Evolutionary conservation across 148 eudicot genomes (phyloP).

Genomic region (Rhododendron simsii): DNA sequence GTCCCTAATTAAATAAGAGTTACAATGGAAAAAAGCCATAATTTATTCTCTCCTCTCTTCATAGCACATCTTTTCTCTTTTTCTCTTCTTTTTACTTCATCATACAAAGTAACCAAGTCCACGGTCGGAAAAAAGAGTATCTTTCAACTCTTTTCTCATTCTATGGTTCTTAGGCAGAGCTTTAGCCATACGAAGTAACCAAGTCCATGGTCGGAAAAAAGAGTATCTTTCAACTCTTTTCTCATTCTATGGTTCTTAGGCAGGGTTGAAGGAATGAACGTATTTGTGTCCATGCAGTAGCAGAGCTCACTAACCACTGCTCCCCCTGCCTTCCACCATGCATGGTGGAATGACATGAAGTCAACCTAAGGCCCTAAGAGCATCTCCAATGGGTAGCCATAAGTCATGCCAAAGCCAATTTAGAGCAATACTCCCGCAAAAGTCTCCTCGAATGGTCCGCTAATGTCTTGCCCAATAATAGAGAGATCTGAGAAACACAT

Average conservation of each 20-base stretch:
- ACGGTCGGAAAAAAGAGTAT: not conserved
- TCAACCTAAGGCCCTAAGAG: not conserved
- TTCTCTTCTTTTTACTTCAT: not conserved
- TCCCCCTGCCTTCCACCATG: not conserved
- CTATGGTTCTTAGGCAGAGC: not conserved
- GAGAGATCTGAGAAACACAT: not conserved
- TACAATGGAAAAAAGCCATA: not conserved
- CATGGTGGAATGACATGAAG: not conserved
- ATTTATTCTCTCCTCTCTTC: not conserved
- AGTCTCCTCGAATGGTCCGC: not conserved
- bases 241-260: not conserved
- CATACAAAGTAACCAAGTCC: not conserved
- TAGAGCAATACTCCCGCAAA: not conserved
- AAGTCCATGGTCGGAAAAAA: not conserved
- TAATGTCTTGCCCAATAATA: not conserved
- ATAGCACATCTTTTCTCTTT: not conserved
- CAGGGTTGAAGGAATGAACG: not conserved
- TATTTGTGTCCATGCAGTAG: not conserved
- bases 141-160: not conserved
- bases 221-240: not conserved
- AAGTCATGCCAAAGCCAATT: not conserved
- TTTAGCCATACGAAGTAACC: not conserved
- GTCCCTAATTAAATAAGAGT: not conserved
- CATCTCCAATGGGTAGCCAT: not conserved
- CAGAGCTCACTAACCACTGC: not conserved